Conservation (phyloP, 2,329 filamentous ascomycete species). For the Ustulina deusta region DNA sequence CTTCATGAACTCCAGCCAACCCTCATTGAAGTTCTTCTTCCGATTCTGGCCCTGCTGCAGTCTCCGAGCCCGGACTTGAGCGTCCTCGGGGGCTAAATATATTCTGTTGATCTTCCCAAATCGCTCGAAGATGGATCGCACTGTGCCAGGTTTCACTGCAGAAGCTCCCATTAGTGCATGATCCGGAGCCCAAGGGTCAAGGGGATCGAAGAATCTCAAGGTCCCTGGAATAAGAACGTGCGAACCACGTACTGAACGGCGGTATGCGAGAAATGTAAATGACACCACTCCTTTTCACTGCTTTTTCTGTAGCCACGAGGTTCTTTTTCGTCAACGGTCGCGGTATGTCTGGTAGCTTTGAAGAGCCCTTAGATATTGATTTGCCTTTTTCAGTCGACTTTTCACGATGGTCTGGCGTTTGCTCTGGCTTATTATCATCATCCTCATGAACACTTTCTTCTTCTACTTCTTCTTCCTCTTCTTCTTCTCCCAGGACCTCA, state of each 20-base stretch:
- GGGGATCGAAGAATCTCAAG: neutral
- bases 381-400: slow-evolving; percentile 38
- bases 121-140: slow-evolving; percentile 59
- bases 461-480: slow-evolving; percentile 36
- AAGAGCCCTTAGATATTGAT: slow-evolving; percentile 49
- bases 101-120: slow-evolving; percentile 75
- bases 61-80: slow-evolving; percentile 72
- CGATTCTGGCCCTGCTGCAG: slow-evolving; percentile 83
- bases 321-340: slow-evolving; percentile 74
- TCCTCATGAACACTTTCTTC: slow-evolving; percentile 37
- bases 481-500: slow-evolving; percentile 43
- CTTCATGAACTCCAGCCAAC: slow-evolving; percentile 84
- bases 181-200: neutral
- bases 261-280: slow-evolving; percentile 87
- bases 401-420: slow-evolving; percentile 36
- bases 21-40: slow-evolving; percentile 83
- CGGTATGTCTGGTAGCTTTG: slow-evolving; percentile 61
- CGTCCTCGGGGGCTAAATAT: slow-evolving; percentile 60
- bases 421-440: slow-evolving; percentile 41
- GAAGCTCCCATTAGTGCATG: neutral
- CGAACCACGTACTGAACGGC: slow-evolving; percentile 76
- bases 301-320: slow-evolving; percentile 72
- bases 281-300: slow-evolving; percentile 80
- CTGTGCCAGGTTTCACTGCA: slow-evolving; percentile 71
- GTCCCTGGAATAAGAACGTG: neutral